Base-by-base conservation (phyloP, 345 rosid species). In the Moringa oleifera region DNA sequence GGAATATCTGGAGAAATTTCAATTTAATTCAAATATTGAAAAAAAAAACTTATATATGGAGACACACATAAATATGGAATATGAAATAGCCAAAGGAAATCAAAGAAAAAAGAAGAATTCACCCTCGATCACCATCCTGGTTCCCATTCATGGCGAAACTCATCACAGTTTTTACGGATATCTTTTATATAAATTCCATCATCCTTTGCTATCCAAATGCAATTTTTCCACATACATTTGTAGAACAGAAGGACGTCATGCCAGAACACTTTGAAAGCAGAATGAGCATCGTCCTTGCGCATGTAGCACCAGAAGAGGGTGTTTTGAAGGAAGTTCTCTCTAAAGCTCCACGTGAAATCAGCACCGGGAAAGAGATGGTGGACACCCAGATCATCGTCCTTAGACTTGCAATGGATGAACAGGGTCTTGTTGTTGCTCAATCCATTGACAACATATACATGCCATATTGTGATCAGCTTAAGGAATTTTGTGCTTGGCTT, bases 301-400 rank as follows among this genome's bases (percentile, higher is more conserved):
- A 63, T 58, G 45, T 75, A 57, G n/a, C 83, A 79, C 75, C 78
- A 75, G 54, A 69, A 79, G 23, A 75, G 72, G 1, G 79, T 79
- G 18, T 59, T 20, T 4, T 41, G 64, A 6, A 72, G 33, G 57
- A 72, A 12, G 18, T 72, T 66, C 36, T 61, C 64, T 21, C 59
- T 51, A 21, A 75, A 79, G 6, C 55, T 59, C 79, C 75, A 75
- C 17, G 53, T 55, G 54, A 72, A 72, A 22, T 41, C 23, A 0
- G 64, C 53, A 2, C 22, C 51, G 0, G 13, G 0, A 10, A 4
- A 2, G 19, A 75, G 31, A 19, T 25, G 23, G 20, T 66, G 72
- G 31, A 60, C 41, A 0, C 83, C 80, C 6, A 79, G 25, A 62
- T 75, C 80, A 7, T 75, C 65, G 18, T 75, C 77, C 20, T 72